A percentile compares a stretch with the other conserved stretches of the same genome.
These are phyloP conservation scores for Mucor ambiguus DNA, from an alignment of 371 early-diverging fungal species.

Conservation along the genomic window DNA sequence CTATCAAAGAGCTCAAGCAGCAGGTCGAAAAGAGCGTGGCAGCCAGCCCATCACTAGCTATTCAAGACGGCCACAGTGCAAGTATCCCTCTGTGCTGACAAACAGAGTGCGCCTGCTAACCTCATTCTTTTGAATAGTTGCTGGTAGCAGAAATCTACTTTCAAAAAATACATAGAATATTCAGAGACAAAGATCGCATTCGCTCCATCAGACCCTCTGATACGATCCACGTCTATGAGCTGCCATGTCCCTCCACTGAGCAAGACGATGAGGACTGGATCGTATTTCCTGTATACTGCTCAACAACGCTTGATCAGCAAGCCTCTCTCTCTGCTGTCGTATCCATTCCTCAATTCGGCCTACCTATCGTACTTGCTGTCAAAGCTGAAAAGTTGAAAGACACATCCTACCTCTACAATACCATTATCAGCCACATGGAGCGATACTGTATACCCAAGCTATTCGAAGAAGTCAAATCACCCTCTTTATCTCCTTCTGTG, in stretches of 20 bases:
- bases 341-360: constrained; percentile 28
- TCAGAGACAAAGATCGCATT: constrained; percentile 52
- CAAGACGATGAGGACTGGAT: constrained; percentile 17
- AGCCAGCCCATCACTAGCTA: neutral
- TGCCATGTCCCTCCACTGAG: constrained; percentile 33
- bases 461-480: constrained; percentile 4
- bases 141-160: constrained; percentile 57
- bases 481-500: neutral
- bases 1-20: constrained; percentile 42
- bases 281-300: constrained; percentile 43
- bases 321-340: neutral
- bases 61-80: neutral
- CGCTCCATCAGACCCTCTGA: constrained; percentile 52
- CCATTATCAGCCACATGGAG: constrained; percentile 32
- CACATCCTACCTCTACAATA: constrained; percentile 19
- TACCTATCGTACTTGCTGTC: constrained; percentile 36
- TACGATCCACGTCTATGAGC: constrained; percentile 59
- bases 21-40: constrained; percentile 5
- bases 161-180: constrained; percentile 57
- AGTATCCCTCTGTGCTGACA: neutral
- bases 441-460: constrained; percentile 20
- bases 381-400: constrained; percentile 13
- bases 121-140: constrained; percentile 16
- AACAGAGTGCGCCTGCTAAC: neutral
- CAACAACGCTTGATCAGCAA: constrained; percentile 5